These are phyloP conservation scores for Cornus controversa DNA, from an alignment of 148 eudicot species.

Conservation along the genomic window DNA sequence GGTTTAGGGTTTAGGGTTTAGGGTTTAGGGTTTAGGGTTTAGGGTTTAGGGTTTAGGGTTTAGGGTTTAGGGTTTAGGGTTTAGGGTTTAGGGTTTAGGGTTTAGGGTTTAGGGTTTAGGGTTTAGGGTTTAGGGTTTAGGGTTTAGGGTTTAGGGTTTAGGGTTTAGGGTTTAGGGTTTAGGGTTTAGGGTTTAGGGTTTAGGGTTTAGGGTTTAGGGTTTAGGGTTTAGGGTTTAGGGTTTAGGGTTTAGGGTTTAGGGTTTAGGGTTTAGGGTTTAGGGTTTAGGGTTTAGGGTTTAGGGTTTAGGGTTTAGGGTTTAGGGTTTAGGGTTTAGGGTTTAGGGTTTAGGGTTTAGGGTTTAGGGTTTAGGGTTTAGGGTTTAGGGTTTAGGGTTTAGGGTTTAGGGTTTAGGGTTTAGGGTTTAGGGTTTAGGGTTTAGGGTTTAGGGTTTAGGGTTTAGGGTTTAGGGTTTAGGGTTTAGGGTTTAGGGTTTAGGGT, in stretches of 20 bases:
- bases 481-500: constrained; percentile 11
- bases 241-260: constrained; percentile 2
- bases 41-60: constrained; percentile 2
- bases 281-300: constrained; percentile 2
- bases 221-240: constrained; percentile 2
- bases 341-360: constrained; percentile 1
- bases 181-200: constrained; percentile 2
- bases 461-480: constrained; percentile 4
- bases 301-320: constrained; percentile 2
- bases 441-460: constrained; percentile 6
- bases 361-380: constrained; percentile 9
- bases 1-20: background rate
- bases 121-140: constrained; percentile 1
- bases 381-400: constrained; percentile 12
- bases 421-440: constrained; percentile 8
- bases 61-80: background rate
- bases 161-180: constrained; percentile 2
- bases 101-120: constrained; percentile 2
- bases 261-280: constrained; percentile 2
- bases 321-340: constrained; percentile 4
- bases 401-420: constrained; percentile 9
- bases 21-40: constrained; percentile 1
- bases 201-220: constrained; percentile 1
- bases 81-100: constrained; percentile 2
- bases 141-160: constrained; percentile 2